Evolutionary conservation across 192 early-diverging fungal species (phyloP), one percentile per base, ranked within the genome.

Genomic region (Rhizophagus sp.): DNA sequence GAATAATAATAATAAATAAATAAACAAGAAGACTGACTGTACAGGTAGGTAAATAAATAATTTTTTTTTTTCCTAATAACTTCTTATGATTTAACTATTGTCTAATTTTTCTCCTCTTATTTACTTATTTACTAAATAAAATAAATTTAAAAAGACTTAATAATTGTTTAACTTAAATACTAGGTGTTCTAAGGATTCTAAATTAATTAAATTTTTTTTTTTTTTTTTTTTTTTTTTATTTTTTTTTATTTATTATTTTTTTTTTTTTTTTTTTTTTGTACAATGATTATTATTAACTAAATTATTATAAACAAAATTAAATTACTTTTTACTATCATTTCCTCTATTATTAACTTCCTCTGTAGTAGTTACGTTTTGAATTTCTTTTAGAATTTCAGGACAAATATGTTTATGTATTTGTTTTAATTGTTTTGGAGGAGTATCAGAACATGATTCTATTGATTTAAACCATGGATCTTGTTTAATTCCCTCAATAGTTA

Each of bases 391-490:
- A 22, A 57, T 22, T 22, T 57, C 52, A 22, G 52, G 52, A 57
- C 17, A 22, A 7, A 57, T 57, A 57, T 57, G 52, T 7, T 57
- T 19, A 57, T 57, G 52, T 57, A 7, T 19, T 57, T 57, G 52
- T 22, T 57, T 57, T 57, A 57, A 57, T 57, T 57, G 17, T 57
- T 57, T 61, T 25, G 0, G 6, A 34, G 52, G 47, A 34, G 3
- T 27, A 7, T 79, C 66, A 24, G 78, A 27, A 81, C 94, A 96
- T 11, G 87, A 88, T 57, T 86, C 83, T 11, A 96, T 89, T 57
- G 69, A 86, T 82, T 93, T 82, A 83, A 98, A 86, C 92, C 96
- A 95, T n/a, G 93, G 86, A 74, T 92, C 90, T 52, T 89, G 88
- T 49, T 95, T 78, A 7, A 96, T 88, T 70, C 89, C 85, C 44